Conservation (phyloP, 108 stramenopile genomes). For the Nannochloropsis gaditana region DNA sequence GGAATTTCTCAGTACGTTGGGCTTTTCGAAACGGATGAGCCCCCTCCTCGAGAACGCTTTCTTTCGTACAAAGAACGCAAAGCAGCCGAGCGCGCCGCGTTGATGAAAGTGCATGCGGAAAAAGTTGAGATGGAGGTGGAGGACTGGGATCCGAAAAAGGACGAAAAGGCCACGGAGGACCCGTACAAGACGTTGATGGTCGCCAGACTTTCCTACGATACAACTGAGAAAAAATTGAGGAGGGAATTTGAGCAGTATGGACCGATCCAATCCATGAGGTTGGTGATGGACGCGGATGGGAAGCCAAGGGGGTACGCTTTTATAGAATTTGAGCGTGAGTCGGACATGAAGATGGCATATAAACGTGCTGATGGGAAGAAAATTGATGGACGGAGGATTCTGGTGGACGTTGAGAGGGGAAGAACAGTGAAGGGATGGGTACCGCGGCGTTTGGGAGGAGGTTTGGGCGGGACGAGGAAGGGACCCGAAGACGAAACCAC, state of each 20-base stretch:
- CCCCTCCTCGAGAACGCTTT: constrained; percentile 30
- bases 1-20: constrained; percentile 13
- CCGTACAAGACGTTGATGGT: constrained; percentile 91
- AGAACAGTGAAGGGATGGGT: constrained; percentile 91
- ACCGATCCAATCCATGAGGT: constrained; percentile 71
- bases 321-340: constrained; percentile 78
- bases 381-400: constrained; percentile 75
- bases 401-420: constrained; percentile 93
- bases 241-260: constrained; percentile 87
- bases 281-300: constrained; percentile 61
- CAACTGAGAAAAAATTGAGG: constrained; percentile 82
- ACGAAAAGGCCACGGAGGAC: constrained; percentile 51
- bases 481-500: background rate
- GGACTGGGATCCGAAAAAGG: constrained; percentile 49
- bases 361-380: constrained; percentile 78
- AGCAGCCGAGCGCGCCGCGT: constrained; percentile 30
- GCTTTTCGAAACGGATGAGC: constrained; percentile 45
- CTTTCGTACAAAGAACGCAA: constrained; percentile 45
- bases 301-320: constrained; percentile 70
- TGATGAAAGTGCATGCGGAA: constrained; percentile 34
- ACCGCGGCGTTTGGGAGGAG: constrained; percentile 78
- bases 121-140: constrained; percentile 34
- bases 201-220: constrained; percentile 84
- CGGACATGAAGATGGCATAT: constrained; percentile 67
- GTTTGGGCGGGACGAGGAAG: constrained; percentile 65